Evolutionary conservation across 2,329 filamentous ascomycete species (phyloP).

Genomic region (Pestalotiopsis sp.): DNA sequence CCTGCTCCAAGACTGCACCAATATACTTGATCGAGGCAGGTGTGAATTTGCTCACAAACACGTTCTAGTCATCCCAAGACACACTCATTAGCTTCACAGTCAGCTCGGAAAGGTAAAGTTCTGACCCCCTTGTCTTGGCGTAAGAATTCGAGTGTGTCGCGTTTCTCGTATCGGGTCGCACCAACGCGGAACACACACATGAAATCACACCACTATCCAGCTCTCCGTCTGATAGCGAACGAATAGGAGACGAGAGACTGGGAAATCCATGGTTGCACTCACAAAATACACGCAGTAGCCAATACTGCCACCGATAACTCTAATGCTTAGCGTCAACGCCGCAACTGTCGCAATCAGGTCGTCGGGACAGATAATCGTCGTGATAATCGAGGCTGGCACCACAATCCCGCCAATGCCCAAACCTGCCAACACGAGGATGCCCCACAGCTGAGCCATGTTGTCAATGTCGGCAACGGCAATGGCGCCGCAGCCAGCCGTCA

Average conservation of each 20-base stretch:
- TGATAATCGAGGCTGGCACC: constrained; percentile 68
- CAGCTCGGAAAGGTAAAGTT: not conserved
- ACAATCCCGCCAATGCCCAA: constrained; percentile 70
- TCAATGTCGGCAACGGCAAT: constrained; percentile 51
- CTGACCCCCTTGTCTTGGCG: not conserved
- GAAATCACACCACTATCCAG: not conserved
- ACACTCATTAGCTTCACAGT: not conserved
- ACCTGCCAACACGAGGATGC: constrained; percentile 61
- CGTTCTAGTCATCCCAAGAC: constrained; percentile 45
- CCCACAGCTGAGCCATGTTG: constrained; percentile 58
- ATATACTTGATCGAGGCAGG: constrained; percentile 40
- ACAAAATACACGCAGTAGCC: constrained; percentile 55
- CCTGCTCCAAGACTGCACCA: constrained; percentile 49
- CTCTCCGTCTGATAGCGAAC: not conserved
- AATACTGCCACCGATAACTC: constrained; percentile 68
- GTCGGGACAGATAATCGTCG: constrained; percentile 70
- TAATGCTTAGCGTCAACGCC: constrained; percentile 69
- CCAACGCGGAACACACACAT: not conserved
- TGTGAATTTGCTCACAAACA: constrained; percentile 51
- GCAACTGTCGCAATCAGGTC: constrained; percentile 72
- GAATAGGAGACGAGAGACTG: not conserved
- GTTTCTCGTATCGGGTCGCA: not conserved
- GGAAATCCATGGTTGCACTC: not conserved
- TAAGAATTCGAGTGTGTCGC: not conserved
- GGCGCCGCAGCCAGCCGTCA: constrained; percentile 66